A percentile compares a stretch with the other conserved stretches of the same genome.
Conservation (phyloP, 192 early-diverging fungal genomes). For the Backusella macrospora region DNA sequence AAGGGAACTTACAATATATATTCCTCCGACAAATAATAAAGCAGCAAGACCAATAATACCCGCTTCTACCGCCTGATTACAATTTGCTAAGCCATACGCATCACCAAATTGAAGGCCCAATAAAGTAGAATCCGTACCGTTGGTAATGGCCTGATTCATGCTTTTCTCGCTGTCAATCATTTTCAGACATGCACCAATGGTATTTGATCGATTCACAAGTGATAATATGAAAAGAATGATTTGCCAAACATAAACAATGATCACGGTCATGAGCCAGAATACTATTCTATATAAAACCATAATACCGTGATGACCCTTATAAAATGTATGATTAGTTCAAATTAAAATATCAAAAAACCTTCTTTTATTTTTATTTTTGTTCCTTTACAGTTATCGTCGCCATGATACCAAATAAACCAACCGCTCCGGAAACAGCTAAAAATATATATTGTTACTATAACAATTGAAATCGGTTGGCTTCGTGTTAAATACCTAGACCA, state of each 20-base stretch:
- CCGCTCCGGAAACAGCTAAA: conserved; percentile 17
- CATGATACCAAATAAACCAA: conserved; percentile 24
- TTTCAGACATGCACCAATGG: conserved; percentile 11
- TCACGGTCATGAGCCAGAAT: conserved; percentile 30
- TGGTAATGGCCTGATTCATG: too few species aligned
- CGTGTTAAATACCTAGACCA: conserved; percentile 19
- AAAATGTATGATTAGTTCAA: neutral
- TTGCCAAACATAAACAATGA: conserved; percentile 34
- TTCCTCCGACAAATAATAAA: conserved; percentile 25
- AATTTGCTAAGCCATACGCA: conserved; percentile 34
- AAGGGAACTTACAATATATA: conserved; percentile 21
- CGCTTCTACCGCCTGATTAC: conserved; percentile 33
- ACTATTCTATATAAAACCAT: conserved; percentile 31
- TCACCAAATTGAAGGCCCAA: conserved; percentile 27
- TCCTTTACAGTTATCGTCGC: conserved; percentile 16
- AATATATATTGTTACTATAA: neutral
- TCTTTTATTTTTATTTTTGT: neutral
- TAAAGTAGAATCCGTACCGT: conserved; percentile 9
- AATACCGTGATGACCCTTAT: conserved; percentile 32
- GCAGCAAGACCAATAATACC: conserved; percentile 34
- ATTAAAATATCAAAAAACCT: neutral
- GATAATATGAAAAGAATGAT: conserved; percentile 27
- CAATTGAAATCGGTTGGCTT: neutral
- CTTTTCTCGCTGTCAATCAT: too few species aligned
- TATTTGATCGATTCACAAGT: conserved; percentile 24